Base-by-base conservation (phyloP, 306 rosid species). In the Morella rubra region DNA sequence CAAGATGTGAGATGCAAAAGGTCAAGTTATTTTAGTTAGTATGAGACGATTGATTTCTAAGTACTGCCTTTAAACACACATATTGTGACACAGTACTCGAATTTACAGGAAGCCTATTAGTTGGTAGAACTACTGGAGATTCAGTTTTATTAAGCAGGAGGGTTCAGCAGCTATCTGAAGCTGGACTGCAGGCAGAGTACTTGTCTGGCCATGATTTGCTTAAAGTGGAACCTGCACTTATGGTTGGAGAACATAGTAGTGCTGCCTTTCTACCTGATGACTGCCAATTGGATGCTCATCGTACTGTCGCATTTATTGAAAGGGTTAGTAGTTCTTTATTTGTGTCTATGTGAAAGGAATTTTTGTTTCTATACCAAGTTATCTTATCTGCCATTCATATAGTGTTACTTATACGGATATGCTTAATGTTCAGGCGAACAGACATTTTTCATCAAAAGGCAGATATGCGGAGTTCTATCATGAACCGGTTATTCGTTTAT, bases 251-350 rank as follows among this genome's bases (percentile, higher is more conserved):
- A 53, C 86, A 84, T 65, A 81, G 81, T 75, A 87, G 93, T 72
- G 97, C 96, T 75, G 93, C 96, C 64, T 90, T 86, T 80, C 81
- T 89, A 72, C 94, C 98, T 16, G 92, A 83, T 81, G 98, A 94
- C 71, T 85, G 84, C 79, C 97, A 94, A 85, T 76, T 94, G 83
- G 97, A 94, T 90, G 98, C 98, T 81, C 86, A 76, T 65, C 80
- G 80, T 40, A 55, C 91, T 3, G 89, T 88, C 77, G 89, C 83
- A 19, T 81, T 78, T 80, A 82, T 94, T 76, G 90, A 86, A 83
- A 83, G 86, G 97, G 98, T 90, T 73, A 40, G 27, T 67, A 69
- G 44, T 62, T 49, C 66, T 72, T 32, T 69, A 44, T 66, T 76
- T 82, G 49, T 12, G 46, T 61, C 53, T 53, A 56, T 46, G 49